Evolutionary conservation across 1,284 basidiomycete species (phyloP), one percentile per base, ranked within the genome.

Genomic region (Mycosarcoma mackinlayi): DNA sequence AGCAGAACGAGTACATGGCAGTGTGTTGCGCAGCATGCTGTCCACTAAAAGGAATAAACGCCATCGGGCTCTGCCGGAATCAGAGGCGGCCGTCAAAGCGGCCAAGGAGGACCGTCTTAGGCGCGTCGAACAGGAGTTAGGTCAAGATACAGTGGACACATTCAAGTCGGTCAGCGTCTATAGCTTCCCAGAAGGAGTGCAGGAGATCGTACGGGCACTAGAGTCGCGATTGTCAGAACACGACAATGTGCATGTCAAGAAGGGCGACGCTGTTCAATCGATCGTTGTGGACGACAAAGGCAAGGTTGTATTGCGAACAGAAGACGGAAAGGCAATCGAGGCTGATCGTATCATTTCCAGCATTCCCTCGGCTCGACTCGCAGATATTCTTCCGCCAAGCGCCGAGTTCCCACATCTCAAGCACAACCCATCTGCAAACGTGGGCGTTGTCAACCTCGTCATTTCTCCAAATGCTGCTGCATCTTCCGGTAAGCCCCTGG

Each of bases 151-250:
- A 0, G 55, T 90, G 25, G 89, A 88, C 0, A 84, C 85, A 24
- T 78, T 91, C 31, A 83, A 78, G 84, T n/a, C 83, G 6, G 86
- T 87, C 13, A 89, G 91, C 41, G 89, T 94, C 3, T 93, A 89
- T 83, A 92, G 91, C 8, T 91, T 95, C 79, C 85, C 83, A 35
- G 88, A 91, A 23, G 95, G 95, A 0, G 86, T 97, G 75, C 86
- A 88, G 67, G 88, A 87, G 1, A 84, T 98, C 38, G 87, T 89
- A 0, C 77, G 85, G 10, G 86, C 88, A 0, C 81, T 98, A 55
- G 85, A 86, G 46, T 49, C 80, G 18, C 78, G 85, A 25, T 83
- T 94, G 4, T 73, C 84, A 1, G 75, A 77, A 1, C 81, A 81
- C 9, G 79, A 84, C 10, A 90, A 91, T 46, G 90, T 94, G 4